Evolutionary conservation across 345 rosid genomes (phyloP).

Genomic region (Lenwebbia sp.): DNA sequence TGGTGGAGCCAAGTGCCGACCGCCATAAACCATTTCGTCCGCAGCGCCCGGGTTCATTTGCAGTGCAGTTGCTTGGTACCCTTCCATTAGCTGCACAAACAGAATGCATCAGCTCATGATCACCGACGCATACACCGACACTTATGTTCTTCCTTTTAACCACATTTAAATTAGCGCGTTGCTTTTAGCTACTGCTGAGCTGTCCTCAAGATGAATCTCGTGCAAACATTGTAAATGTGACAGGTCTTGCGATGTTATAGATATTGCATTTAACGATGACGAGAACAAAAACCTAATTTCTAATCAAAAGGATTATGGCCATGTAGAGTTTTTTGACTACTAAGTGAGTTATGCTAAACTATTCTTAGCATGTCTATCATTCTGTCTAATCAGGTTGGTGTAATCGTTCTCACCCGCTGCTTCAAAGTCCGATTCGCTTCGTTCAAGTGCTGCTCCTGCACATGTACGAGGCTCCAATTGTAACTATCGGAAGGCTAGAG

Average conservation of each 20-base stretch:
- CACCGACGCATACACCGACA: neutral
- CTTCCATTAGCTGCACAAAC: conserved; percentile 64
- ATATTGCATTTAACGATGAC: neutral
- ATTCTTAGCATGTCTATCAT: neutral
- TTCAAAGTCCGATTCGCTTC: conserved; percentile 74
- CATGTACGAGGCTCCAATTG: neutral
- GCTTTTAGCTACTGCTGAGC: neutral
- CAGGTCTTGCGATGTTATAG: neutral
- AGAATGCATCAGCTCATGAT: neutral
- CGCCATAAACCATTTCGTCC: conserved; percentile 59
- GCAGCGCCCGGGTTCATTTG: conserved; percentile 42
- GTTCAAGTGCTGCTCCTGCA: conserved; percentile 64
- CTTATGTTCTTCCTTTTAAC: neutral
- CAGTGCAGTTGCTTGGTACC: conserved; percentile 60
- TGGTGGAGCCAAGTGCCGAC: conserved; percentile 29
- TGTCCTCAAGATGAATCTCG: neutral
- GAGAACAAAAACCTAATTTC: neutral
- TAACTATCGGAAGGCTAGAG: neutral
- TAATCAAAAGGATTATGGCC: neutral
- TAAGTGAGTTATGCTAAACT: neutral
- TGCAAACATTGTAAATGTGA: neutral
- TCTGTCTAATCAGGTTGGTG: neutral
- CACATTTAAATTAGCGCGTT: neutral
- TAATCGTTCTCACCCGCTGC: conserved; percentile 47
- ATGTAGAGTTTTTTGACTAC: neutral